Base-by-base conservation (phyloP, 2,329 filamentous ascomycete species). In the Capronia americana region DNA sequence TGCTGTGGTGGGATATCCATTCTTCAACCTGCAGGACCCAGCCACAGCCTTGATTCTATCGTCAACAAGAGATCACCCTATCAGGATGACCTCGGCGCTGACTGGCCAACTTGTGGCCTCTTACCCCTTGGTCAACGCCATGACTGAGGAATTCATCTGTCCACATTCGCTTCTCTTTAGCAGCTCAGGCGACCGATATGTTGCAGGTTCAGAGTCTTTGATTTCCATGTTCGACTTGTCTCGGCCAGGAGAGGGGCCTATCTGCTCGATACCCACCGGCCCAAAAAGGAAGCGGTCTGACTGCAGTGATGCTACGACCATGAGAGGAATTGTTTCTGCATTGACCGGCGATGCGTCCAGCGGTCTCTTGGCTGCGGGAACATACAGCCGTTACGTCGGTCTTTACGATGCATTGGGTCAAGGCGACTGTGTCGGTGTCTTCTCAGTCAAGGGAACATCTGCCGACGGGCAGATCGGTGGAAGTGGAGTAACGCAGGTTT, bases 191-290 rank as follows among this genome's bases (percentile, higher is more conserved):
- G 78, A 78, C 0, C 79, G 78, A 6, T 89, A 90, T 75, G 76
- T 89, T 58, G 85, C 86, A 4, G 87, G 87, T n/a, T 80, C 80
- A 2, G 79, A 83, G 46, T 84, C 83, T 66, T 72, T 80, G 11
- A 82, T 89, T 54, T 82, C 84, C 51, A 73, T 84, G 17, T 89
- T 88, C 72, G 86, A 89, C 74, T 73, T 86, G 28, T 77, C 79
- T 4, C 77, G 83, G 10, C 73, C 81, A 4, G 79, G 81, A 2
- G 76, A 81, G 28, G 82, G 79, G 0, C 86, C 87, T 0, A 65
- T 82, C 1, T 73, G 76, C 1, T 77, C 76, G 57, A 75, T 81
- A 69, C 77, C 77, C 2, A 85, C 85, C 20, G 83, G 84, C 26
- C 83, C 83, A 8, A 72, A 69, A 54, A 66, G 54, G 28, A 60